Percentiles rank a stretch among this genome's conserved stretches.
Conservation (phyloP, 768 basidiomycete genomes). For the Boletus coccyginus region DNA sequence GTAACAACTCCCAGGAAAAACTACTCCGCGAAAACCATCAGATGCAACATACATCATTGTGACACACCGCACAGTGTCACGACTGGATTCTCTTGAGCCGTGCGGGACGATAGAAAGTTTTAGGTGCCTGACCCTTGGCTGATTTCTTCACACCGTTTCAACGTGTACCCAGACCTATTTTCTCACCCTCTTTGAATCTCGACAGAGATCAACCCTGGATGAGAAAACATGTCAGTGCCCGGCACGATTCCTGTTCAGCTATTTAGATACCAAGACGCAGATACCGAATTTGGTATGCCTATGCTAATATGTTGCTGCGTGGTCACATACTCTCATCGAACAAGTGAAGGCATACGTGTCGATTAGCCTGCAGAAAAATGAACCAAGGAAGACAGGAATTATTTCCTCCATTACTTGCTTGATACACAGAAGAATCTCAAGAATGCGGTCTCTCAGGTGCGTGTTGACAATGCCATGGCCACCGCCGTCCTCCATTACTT, state of each 20-base stretch:
- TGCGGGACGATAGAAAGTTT: background rate
- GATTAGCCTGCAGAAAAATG: too few relatives aligned
- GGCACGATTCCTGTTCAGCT: background rate
- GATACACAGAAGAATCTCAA: background rate
- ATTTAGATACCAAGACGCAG: background rate
- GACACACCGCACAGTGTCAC: background rate
- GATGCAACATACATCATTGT: too few relatives aligned
- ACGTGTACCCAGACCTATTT: background rate
- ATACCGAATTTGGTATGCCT: conserved; percentile 30
- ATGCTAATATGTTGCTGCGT: background rate
- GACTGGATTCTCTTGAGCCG: background rate
- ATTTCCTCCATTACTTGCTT: background rate
- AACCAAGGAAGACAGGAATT: background rate
- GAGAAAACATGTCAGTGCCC: background rate
- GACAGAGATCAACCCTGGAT: background rate
- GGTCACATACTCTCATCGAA: too few relatives aligned
- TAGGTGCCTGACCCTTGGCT: background rate
- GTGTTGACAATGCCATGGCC: too few relatives aligned
- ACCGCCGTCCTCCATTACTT: too few relatives aligned
- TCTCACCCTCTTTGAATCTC: too few relatives aligned
- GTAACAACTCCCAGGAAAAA: background rate
- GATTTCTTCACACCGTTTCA: background rate
- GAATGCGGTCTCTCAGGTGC: background rate
- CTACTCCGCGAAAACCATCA: background rate
- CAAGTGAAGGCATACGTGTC: background rate